A percentile compares a stretch with the other conserved stretches of the same genome.
Evolutionary conservation across 306 rosid species (phyloP).

Genomic region (Mucuna pruriens): DNA sequence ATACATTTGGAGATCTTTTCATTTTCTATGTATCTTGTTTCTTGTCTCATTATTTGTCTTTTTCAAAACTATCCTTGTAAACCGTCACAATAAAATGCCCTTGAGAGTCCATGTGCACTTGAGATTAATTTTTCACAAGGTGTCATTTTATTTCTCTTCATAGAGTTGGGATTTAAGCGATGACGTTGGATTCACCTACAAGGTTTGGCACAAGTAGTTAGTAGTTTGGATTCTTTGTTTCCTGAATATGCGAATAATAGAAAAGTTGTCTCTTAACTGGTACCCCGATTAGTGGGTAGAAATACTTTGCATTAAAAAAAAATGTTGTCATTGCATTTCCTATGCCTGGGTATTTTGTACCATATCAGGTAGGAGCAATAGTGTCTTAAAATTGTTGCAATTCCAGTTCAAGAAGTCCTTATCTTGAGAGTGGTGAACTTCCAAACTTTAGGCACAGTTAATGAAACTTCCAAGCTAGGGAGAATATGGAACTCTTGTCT

Average conservation of each 20-base stretch:
- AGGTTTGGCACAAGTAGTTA: too few relatives aligned
- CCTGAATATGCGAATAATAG: too few relatives aligned
- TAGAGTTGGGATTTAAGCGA: not conserved
- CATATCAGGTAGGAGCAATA: not conserved
- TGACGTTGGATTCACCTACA: too few relatives aligned
- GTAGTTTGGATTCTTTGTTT: too few relatives aligned
- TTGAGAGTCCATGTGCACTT: not conserved
- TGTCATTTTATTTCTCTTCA: not conserved
- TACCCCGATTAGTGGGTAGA: too few relatives aligned
- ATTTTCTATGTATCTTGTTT: not conserved
- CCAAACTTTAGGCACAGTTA: not conserved
- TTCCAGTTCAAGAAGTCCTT: not conserved
- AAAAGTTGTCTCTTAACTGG: too few relatives aligned
- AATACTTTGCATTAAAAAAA: too few relatives aligned
- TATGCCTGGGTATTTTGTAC: not conserved
- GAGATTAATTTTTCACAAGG: not conserved
- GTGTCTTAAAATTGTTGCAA: not conserved
- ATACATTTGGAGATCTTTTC: slow-evolving; percentile 7
- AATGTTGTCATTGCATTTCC: slow-evolving; percentile 2
- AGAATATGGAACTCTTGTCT: not conserved
- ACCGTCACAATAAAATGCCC: not conserved
- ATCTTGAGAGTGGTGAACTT: slow-evolving; percentile 22
- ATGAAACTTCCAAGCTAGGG: not conserved
- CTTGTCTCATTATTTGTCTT: not conserved
- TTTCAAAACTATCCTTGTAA: not conserved